These are phyloP conservation scores for Cordyceps cicadae DNA, from an alignment of 2,329 filamentous ascomycete genomes.

Conservation along the genomic window DNA sequence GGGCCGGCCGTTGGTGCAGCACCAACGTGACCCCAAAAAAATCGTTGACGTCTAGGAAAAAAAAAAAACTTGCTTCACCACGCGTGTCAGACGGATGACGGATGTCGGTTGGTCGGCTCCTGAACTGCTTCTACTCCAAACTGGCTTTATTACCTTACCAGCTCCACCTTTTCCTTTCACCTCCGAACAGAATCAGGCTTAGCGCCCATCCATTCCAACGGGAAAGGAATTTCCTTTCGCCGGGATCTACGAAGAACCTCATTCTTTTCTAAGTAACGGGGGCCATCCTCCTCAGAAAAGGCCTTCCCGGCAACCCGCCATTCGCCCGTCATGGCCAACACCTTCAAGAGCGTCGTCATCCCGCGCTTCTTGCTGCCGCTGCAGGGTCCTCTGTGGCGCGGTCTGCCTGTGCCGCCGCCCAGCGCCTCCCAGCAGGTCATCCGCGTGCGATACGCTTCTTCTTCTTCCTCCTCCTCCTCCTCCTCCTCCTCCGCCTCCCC, in stretches of 20 bases:
- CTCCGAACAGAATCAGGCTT: background rate
- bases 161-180: background rate
- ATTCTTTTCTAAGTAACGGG: background rate
- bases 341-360: slow-evolving; percentile 42
- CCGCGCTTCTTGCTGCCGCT: slow-evolving; percentile 62
- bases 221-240: slow-evolving; percentile 11
- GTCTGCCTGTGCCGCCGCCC: slow-evolving; percentile 21
- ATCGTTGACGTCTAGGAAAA: background rate
- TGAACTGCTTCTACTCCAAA: background rate
- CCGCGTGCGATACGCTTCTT: slow-evolving; percentile 24
- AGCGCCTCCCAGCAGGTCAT: slow-evolving; percentile 24
- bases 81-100: no score
- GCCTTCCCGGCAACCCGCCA: background rate
- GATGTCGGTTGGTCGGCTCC: background rate
- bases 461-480: no score
- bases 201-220: background rate
- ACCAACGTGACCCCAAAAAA: background rate
- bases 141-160: slow-evolving; percentile 7
- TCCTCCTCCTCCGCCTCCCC: no score
- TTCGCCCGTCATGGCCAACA: slow-evolving; percentile 26
- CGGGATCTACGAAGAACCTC: background rate
- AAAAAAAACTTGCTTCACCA: background rate
- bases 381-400: slow-evolving; percentile 48
- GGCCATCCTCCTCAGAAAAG: background rate
- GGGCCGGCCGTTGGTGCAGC: no score